Base-by-base conservation (phyloP, 306 rosid genomes). In the Prunus dulcis region DNA sequence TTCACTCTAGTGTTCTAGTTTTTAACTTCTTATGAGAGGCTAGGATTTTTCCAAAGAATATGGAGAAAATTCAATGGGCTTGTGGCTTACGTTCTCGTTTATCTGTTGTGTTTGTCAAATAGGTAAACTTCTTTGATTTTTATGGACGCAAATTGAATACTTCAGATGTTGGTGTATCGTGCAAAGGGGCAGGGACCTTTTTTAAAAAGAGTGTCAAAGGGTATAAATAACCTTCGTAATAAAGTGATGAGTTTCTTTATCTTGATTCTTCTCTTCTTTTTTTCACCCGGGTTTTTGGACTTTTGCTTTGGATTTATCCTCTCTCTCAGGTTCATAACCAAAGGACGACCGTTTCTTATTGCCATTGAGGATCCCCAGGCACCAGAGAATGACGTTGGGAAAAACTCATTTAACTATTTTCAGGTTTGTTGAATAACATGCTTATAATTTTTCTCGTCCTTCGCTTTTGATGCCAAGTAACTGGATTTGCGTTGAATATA, bases 321-420 rank as follows among this genome's bases (percentile, higher is more conserved):
- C 38, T 74, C 41, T 73, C 71, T 58, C 49, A 89, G 99, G 89
- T 95, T 95, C 76, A 9, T 51, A 61, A 87, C 20, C 64, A 82
- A 82, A 52, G 89, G 77, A 72, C 87, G 96, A 0, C 88, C 96
- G 12, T 79, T 60, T 76, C 96, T 92, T 69, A 82, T 95, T n/a
- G 83, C 96, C 78, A 95, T 95, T n/a, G 93, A 95, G 87, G 99
- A 95, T 75, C 99, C 99, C 49, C 97, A 95, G 97, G 90, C 93
- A 28, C 91, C 97, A 19, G 99, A 92, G 53, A 95, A 95, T 79
- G 99, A 95, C 80, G 88, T 95, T 49, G 99, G 99, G 74, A 95
- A 90, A 92, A 95, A 77, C 84, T 95, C 99, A 47, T 95, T 73
- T 73, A 95, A 95, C 67, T 95, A 92, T 80, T 88, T 86, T 76